These are phyloP conservation scores for Papiliotrema nemorosa DNA, from an alignment of 1,284 basidiomycete genomes.

Conservation along the genomic window DNA sequence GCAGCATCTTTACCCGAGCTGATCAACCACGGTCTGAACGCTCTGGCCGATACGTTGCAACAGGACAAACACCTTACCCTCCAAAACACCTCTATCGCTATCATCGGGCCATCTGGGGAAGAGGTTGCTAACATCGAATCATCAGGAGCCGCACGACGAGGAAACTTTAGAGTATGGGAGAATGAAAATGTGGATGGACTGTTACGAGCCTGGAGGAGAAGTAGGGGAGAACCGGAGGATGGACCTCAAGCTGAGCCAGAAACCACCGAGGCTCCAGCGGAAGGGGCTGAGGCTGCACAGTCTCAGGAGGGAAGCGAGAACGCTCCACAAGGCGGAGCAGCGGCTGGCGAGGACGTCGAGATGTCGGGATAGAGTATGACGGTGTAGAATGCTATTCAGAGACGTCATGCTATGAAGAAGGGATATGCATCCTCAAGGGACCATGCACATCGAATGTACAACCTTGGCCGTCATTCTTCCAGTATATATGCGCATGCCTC, in stretches of 20 bases:
- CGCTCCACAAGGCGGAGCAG: conserved; percentile 6
- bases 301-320: conserved; percentile 16
- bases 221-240: conserved; percentile 46
- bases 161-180: conserved; percentile 47
- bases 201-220: conserved; percentile 55
- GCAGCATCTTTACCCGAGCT: conserved; percentile 76
- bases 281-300: conserved; percentile 6
- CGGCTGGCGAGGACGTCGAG: conserved; percentile 10
- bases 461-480: no score
- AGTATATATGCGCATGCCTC: no score
- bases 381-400: no score
- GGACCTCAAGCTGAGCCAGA: conserved; percentile 35
- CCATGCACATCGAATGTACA: no score
- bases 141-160: conserved; percentile 37
- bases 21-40: conserved; percentile 85
- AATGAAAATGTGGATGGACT: conserved; percentile 64
- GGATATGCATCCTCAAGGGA: no score
- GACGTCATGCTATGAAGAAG: no score
- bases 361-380: conserved; percentile 31
- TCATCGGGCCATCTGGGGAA: conserved; percentile 62
- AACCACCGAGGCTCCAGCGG: conserved; percentile 13
- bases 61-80: conserved; percentile 92
- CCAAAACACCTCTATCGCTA: conserved; percentile 88
- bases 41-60: conserved; percentile 89
- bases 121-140: conserved; percentile 23